Conservation (phyloP, 2,329 filamentous ascomycete genomes). For the Phyllachora maydis region DNA sequence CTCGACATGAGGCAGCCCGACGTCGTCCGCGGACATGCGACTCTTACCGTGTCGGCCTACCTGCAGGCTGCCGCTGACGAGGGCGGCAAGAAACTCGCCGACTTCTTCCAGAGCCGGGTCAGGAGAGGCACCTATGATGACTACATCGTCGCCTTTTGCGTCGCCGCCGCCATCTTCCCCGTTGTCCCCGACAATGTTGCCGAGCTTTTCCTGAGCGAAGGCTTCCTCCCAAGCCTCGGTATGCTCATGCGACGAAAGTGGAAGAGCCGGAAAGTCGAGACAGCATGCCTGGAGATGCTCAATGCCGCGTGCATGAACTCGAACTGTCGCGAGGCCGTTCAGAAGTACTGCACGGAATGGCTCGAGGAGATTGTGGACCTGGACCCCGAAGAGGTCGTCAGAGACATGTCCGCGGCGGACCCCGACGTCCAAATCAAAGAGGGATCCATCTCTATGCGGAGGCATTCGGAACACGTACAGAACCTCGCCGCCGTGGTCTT, state of each 20-base stretch:
- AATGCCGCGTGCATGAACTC: conserved; percentile 81
- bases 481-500: conserved; percentile 54
- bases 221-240: conserved; percentile 61
- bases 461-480: conserved; percentile 39
- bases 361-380: conserved; percentile 66
- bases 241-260: conserved; percentile 59
- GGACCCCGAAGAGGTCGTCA: conserved; percentile 34
- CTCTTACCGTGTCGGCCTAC: conserved; percentile 64
- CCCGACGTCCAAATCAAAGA: conserved; percentile 33
- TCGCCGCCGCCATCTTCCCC: conserved; percentile 75
- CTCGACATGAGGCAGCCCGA: conserved; percentile 66
- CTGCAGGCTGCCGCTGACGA: conserved; percentile 56
- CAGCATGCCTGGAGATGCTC: conserved; percentile 70
- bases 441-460: conserved; percentile 36
- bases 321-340: conserved; percentile 62
- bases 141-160: conserved; percentile 79
- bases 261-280: conserved; percentile 73
- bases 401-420: conserved; percentile 24
- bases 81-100: conserved; percentile 47
- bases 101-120: conserved; percentile 55
- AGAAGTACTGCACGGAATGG: conserved; percentile 73
- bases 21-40: conserved; percentile 60
- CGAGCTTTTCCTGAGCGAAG: conserved; percentile 68
- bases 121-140: conserved; percentile 65
- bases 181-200: conserved; percentile 58